Evolutionary conservation across 2,329 filamentous ascomycete genomes (phyloP), one percentile per base, ranked within the genome.

Genomic region (Fusarium illudens): DNA sequence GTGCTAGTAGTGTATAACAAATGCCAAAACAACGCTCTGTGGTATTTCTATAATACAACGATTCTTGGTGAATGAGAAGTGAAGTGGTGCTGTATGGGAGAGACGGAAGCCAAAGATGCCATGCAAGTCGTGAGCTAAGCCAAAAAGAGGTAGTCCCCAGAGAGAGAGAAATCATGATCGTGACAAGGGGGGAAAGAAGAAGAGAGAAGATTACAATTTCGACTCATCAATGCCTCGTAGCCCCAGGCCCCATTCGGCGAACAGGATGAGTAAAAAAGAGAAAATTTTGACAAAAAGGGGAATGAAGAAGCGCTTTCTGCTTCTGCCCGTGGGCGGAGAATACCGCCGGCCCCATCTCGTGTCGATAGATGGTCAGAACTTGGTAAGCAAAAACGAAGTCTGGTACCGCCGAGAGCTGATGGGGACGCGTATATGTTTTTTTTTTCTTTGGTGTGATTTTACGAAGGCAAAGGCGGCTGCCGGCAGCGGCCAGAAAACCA

Each of bases 31-130:
- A 55, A 60, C 67, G 65, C 66, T 71, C 13, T 22, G 39, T 70
- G 65, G 66, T 70, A 71, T 71, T 69, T 64, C 54, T 65, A 63
- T 65, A 20, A 30, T 70, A 70, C 55, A 70, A 58, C 13, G 30
- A 34, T 60, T 58, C 58, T 58, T 37, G 27, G 22, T 52, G 11
- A 50, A 22, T 7, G 20, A 6, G 44, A 50, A 52, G 32, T 30
- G 30, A 52, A 50, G 29, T n/a, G 17, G 30, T 9, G 22, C 17
- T 48, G 10, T 20, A 13, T 17, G 39, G 39, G 39, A 44, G 39
- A 44, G 36, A 39, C 34, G n/a, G n/a, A n/a, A 25, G n/a, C 20
- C 39, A 9, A n/a, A 44, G 39, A 46, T 27, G 39, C 39, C 39
- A 46, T 46, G 39, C 39, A 27, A 44, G 27, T 22, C 39, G n/a